These are phyloP conservation scores for Trichoderma oligosporum DNA, from an alignment of 2,329 filamentous ascomycete genomes.

Conservation along the genomic window DNA sequence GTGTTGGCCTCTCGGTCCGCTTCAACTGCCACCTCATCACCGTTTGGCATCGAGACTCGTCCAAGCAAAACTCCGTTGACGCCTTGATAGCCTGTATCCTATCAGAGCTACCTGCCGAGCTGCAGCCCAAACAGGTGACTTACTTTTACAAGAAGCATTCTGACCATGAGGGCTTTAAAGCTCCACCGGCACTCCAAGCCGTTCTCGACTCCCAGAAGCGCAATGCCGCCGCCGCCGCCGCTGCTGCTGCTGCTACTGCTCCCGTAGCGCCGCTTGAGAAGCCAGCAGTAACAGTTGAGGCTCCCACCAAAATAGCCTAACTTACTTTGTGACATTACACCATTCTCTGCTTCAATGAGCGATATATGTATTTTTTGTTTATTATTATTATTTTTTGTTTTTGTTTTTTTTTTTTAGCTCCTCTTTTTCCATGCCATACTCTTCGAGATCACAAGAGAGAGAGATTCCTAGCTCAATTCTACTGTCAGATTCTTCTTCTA, in stretches of 20 bases:
- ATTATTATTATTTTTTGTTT: neutral
- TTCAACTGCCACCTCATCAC: constrained; percentile 87
- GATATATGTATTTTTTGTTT: neutral
- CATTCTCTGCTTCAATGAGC: neutral
- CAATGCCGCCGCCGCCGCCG: constrained; percentile 40
- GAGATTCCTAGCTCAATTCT: neutral
- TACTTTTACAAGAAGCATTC: constrained; percentile 88
- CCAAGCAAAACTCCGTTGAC: constrained; percentile 74
- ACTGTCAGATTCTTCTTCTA: neutral
- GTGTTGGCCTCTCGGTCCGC: constrained; percentile 79
- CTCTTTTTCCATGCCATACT: neutral
- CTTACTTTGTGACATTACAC: neutral
- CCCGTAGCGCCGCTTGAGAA: constrained; percentile 7
- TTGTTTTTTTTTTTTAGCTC: neutral
- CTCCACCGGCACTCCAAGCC: constrained; percentile 55
- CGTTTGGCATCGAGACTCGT: constrained; percentile 88
- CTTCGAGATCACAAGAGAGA: neutral
- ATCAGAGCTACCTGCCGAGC: constrained; percentile 66
- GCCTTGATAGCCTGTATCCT: constrained; percentile 69
- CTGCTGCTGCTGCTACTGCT: constrained; percentile 31
- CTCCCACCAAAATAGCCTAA: constrained; percentile 26
- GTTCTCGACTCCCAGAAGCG: constrained; percentile 55
- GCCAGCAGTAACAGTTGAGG: constrained; percentile 25
- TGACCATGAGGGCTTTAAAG: constrained; percentile 79
- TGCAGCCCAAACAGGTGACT: constrained; percentile 66